phyloP scores from a whole-genome alignment of 805 yeast species.

The Scheffersomyces stipitis region DNA sequence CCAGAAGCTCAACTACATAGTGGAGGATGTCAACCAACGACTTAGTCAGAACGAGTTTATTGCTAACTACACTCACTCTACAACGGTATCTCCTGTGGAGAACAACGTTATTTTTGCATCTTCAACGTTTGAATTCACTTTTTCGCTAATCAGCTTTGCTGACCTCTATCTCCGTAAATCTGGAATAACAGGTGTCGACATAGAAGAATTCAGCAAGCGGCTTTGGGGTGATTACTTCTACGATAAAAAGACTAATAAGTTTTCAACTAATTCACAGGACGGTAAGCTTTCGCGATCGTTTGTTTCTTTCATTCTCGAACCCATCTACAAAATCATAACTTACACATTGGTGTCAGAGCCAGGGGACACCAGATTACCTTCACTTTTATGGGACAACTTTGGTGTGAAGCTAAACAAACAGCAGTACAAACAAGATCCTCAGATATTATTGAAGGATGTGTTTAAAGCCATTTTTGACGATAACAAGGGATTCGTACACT shows the following conservation, averaged over 20 bases:
- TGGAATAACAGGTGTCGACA: slow-evolving; percentile 1
- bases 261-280: slow-evolving; percentile 34
- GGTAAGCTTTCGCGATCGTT: slow-evolving; percentile 46
- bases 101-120: slow-evolving; percentile 79
- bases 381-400: slow-evolving; percentile 49
- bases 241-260: slow-evolving; percentile 41
- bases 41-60: slow-evolving; percentile 36
- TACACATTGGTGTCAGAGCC: slow-evolving; percentile 56
- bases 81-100: slow-evolving; percentile 54
- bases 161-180: slow-evolving; percentile 37
- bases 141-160: slow-evolving; percentile 68
- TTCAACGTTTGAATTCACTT: slow-evolving; percentile 57
- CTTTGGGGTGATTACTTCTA: slow-evolving; percentile 80
- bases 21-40: slow-evolving; percentile 64
- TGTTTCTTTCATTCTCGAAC: slow-evolving; percentile 66
- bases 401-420: slow-evolving; percentile 43
- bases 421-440: slow-evolving; percentile 53
- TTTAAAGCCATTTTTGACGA: slow-evolving; percentile 54
- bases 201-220: slow-evolving; percentile 45
- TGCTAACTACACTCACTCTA: slow-evolving; percentile 23
- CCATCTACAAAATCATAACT: slow-evolving; percentile 74
- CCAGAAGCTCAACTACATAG: slow-evolving; percentile 57
- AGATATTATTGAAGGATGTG: slow-evolving; percentile 54
- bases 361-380: slow-evolving; percentile 33
- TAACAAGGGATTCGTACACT: slow-evolving; percentile 52